phyloP scores from a whole-genome alignment of 106 monocot species.

The Amphibolis antarctica region DNA sequence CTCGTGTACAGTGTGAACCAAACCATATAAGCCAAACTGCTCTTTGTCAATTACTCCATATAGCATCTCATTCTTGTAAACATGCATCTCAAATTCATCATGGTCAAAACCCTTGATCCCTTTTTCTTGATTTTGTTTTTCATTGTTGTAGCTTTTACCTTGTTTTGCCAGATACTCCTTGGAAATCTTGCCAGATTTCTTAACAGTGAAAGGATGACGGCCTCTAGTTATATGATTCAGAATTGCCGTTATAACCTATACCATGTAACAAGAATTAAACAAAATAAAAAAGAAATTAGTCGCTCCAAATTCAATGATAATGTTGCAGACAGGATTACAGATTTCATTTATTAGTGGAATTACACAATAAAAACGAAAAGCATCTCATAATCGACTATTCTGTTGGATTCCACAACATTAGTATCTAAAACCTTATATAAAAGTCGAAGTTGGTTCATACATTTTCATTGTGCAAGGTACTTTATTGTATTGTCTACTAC shows the following conservation, averaged over 20 bases:
- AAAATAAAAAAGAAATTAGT: background rate
- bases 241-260: constrained; percentile 84
- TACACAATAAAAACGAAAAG: no score
- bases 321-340: no score
- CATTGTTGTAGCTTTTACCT: constrained; percentile 6
- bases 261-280: background rate
- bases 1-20: constrained; percentile 90
- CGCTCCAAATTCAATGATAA: background rate
- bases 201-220: constrained; percentile 53
- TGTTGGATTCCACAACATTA: no score
- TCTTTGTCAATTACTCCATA: constrained; percentile 95
- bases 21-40: constrained; percentile 84
- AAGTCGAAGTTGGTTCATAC: no score
- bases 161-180: constrained; percentile 56
- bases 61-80: constrained; percentile 72
- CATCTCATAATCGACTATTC: no score
- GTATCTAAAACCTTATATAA: no score
- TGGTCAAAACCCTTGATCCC: background rate
- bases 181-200: constrained; percentile 53
- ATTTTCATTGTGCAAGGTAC: no score
- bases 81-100: constrained; percentile 39
- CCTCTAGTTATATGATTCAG: constrained; percentile 58
- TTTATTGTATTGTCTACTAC: no score
- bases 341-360: background rate
- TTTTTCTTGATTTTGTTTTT: background rate